Percentiles rank a stretch among this genome's conserved stretches.
phyloP scores from a whole-genome alignment of 176 grass and related monocot genomes.

The Dendrocalamus sinicus region DNA sequence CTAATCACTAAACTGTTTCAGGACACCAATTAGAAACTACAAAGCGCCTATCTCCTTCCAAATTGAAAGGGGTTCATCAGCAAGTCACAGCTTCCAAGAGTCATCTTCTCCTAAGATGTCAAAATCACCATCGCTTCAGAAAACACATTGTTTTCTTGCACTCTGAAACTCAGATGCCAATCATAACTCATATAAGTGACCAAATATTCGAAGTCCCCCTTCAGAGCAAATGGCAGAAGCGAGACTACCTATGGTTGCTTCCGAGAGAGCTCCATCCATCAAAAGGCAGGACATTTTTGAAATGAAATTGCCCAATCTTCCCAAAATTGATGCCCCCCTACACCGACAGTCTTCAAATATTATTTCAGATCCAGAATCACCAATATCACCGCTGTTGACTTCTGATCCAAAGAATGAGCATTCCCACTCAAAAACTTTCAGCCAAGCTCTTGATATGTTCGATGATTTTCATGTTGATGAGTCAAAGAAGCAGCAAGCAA shows the following conservation, averaged over 20 bases:
- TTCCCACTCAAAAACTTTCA: constrained; percentile 96
- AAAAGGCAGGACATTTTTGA: constrained; percentile 97
- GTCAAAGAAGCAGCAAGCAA: constrained; percentile 44
- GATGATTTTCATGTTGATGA: constrained; percentile 64
- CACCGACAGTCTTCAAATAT: constrained; percentile 73
- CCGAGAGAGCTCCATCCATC: constrained; percentile 78
- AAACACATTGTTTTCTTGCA: constrained; percentile 72
- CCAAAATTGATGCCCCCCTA: constrained; percentile 89
- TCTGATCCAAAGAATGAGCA: constrained; percentile 99
- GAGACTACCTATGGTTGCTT: constrained; percentile 57
- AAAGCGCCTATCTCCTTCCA: constrained; percentile 70
- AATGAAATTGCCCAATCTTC: constrained; percentile 88
- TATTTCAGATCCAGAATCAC: constrained; percentile 90
- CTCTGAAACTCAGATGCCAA: constrained; percentile 77
- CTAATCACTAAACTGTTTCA: constrained; percentile 50
- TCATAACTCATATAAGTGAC: constrained; percentile 81
- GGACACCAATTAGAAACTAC: constrained; percentile 84
- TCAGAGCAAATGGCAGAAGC: constrained; percentile 81
- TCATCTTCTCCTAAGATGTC: constrained; percentile 90
- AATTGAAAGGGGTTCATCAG: constrained; percentile 82
- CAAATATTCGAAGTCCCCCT: constrained; percentile 85
- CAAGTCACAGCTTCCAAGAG: constrained; percentile 80
- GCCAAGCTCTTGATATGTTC: constrained; percentile 75
- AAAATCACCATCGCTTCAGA: constrained; percentile 94
- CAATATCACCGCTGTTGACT: constrained; percentile 89